A percentile compares a stretch with the other conserved stretches of the same genome.
Conservation (phyloP, 257 asterid genomes). For the Euphrasia confusa region DNA sequence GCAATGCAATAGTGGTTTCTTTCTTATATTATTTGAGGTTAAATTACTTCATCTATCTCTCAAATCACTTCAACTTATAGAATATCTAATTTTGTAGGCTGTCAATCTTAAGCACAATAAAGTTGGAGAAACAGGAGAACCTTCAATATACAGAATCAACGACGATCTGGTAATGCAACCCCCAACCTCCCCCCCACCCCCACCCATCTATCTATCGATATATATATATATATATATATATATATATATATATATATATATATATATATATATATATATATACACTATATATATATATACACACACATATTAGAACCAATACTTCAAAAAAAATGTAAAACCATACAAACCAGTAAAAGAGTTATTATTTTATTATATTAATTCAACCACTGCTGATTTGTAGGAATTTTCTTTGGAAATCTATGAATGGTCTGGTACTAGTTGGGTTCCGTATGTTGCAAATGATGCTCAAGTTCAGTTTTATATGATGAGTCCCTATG, state of each 20-base stretch:
- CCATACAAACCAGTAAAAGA: not conserved
- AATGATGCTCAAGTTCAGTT: slow-evolving; percentile 82
- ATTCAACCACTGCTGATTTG: slow-evolving; percentile 16
- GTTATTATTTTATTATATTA: not conserved
- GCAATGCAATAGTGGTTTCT: slow-evolving; percentile 1
- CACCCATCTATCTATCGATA: too few species aligned
- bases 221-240: not conserved
- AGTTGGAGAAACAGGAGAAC: slow-evolving; percentile 71
- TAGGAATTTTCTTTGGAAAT: slow-evolving; percentile 75
- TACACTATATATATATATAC: too few species aligned
- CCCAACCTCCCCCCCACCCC: not conserved
- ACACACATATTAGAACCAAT: not conserved
- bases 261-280: too few species aligned
- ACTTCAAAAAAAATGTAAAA: not conserved
- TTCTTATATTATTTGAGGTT: slow-evolving; percentile 10
- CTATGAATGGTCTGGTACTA: slow-evolving; percentile 71
- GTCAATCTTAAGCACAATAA: slow-evolving; percentile 65
- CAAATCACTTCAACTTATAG: slow-evolving; percentile 5
- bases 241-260: not conserved
- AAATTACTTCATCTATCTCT: not conserved
- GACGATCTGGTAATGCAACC: slow-evolving; percentile 60
- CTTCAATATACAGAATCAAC: slow-evolving; percentile 68
- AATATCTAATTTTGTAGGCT: slow-evolving; percentile 43
- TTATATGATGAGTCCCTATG: slow-evolving; percentile 91
- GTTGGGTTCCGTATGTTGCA: slow-evolving; percentile 78